These are phyloP conservation scores for Ophiognomonia clavigignenti-juglandacearum DNA, from an alignment of 2,329 filamentous ascomycete genomes.

Conservation along the genomic window DNA sequence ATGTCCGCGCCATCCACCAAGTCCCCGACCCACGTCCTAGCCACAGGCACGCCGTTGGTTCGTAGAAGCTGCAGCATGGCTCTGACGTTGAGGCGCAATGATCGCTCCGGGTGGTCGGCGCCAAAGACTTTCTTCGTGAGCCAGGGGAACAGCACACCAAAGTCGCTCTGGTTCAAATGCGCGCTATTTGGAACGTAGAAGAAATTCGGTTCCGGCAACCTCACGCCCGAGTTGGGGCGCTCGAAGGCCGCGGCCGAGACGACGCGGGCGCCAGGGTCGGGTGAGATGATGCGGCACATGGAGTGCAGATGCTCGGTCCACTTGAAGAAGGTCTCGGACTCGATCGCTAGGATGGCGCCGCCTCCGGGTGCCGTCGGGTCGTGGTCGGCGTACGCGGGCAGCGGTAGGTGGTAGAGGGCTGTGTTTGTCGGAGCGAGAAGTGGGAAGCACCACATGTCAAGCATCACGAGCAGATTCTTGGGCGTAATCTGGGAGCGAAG, in stretches of 20 bases:
- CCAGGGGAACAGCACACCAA: conserved; percentile 77
- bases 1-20: conserved; percentile 41
- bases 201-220: conserved; percentile 54
- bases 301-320: conserved; percentile 69
- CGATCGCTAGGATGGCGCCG: conserved; percentile 61
- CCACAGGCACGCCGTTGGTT: conserved; percentile 42
- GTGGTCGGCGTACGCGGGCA: conserved; percentile 66
- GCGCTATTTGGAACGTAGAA: conserved; percentile 73
- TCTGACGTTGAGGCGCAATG: conserved; percentile 54
- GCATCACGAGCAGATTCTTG: conserved; percentile 59
- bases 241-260: conserved; percentile 39
- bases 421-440: conserved; percentile 57
- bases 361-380: conserved; percentile 47
- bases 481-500: conserved; percentile 65
- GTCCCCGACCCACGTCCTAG: conserved; percentile 44
- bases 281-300: conserved; percentile 62
- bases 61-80: conserved; percentile 54
- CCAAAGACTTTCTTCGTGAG: conserved; percentile 54
- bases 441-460: conserved; percentile 80
- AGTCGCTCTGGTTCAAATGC: conserved; percentile 79
- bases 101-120: conserved; percentile 52
- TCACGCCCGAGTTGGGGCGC: conserved; percentile 34
- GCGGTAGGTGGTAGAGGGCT: conserved; percentile 64
- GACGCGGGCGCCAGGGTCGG: conserved; percentile 39
- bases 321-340: conserved; percentile 73